These are phyloP conservation scores for Cichorium intybus DNA, from an alignment of 140 eudicot species.

Conservation along the genomic window DNA sequence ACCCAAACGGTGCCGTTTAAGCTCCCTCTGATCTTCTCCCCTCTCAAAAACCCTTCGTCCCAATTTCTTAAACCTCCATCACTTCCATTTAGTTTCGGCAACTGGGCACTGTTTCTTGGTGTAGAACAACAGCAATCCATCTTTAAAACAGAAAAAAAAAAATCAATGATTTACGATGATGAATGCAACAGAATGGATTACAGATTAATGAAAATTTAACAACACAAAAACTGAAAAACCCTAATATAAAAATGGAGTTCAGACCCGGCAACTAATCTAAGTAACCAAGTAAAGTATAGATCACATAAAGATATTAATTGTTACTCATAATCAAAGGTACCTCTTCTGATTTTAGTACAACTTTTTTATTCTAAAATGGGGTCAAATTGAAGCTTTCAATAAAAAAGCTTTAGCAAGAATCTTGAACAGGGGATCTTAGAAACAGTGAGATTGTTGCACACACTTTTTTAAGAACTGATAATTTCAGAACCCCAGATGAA, in stretches of 20 bases:
- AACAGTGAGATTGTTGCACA: constrained; percentile 12
- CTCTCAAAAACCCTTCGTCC: constrained; percentile 56
- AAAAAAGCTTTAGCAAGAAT: constrained; percentile 16
- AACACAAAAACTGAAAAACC: neutral
- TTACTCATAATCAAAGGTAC: constrained; percentile 38
- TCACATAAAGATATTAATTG: constrained; percentile 50
- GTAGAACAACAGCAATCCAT: constrained; percentile 77
- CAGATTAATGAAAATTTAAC: constrained; percentile 25
- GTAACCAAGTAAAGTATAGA: constrained; percentile 89
- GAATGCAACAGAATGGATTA: constrained; percentile 7
- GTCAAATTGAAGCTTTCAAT: constrained; percentile 32
- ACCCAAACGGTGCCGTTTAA: constrained; percentile 41
- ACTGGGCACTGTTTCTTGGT: constrained; percentile 48
- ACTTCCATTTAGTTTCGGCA: constrained; percentile 28
- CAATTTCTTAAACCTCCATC: constrained; percentile 30
- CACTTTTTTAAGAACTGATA: constrained; percentile 4
- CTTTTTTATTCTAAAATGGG: constrained; percentile 17
- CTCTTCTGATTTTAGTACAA: constrained; percentile 12
- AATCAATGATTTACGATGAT: constrained; percentile 12
- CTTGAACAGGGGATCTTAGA: constrained; percentile 24
- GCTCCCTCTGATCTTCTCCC: constrained; percentile 62
- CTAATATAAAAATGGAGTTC: constrained; percentile 17
- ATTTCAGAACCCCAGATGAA: constrained; percentile 21
- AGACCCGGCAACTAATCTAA: constrained; percentile 36
- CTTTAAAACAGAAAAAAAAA: neutral